Conservation (phyloP, 139 green algal species). For the Chlorella ohadii region DNA sequence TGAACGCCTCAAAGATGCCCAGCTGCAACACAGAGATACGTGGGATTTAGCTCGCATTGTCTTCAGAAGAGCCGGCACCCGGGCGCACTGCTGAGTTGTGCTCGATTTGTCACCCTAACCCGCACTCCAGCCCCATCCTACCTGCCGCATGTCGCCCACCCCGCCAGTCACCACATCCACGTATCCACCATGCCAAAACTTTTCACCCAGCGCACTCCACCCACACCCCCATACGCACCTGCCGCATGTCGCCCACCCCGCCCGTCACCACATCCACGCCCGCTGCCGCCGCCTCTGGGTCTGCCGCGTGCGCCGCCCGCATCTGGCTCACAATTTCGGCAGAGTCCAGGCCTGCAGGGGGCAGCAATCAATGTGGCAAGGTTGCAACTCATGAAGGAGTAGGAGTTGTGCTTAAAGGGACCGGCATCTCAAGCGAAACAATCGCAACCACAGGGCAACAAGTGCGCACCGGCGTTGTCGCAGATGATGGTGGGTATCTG, state of each 20-base stretch:
- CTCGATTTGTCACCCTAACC: too few species aligned
- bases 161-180: too few species aligned
- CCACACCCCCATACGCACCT: constrained; percentile 29
- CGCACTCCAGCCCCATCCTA: too few species aligned
- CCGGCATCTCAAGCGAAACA: too few species aligned
- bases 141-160: too few species aligned
- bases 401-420: too few species aligned
- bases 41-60: too few species aligned
- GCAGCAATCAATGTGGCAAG: not conserved
- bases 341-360: constrained; percentile 69
- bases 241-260: constrained; percentile 70
- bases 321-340: constrained; percentile 91
- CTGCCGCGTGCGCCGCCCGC: constrained; percentile 76
- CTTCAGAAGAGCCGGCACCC: not conserved
- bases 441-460: too few species aligned
- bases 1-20: constrained; percentile 88
- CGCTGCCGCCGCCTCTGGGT: constrained; percentile 51
- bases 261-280: constrained; percentile 89
- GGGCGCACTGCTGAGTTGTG: too few species aligned
- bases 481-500: constrained; percentile 94
- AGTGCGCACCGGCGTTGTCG: constrained; percentile 90
- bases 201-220: too few species aligned
- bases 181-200: too few species aligned
- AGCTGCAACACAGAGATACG: constrained; percentile 30
- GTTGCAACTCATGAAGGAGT: too few species aligned